Percentiles rank a stretch among this genome's conserved stretches.
Conservation (phyloP, 1,139 yeast species). For the Geotrichum siamense region DNA sequence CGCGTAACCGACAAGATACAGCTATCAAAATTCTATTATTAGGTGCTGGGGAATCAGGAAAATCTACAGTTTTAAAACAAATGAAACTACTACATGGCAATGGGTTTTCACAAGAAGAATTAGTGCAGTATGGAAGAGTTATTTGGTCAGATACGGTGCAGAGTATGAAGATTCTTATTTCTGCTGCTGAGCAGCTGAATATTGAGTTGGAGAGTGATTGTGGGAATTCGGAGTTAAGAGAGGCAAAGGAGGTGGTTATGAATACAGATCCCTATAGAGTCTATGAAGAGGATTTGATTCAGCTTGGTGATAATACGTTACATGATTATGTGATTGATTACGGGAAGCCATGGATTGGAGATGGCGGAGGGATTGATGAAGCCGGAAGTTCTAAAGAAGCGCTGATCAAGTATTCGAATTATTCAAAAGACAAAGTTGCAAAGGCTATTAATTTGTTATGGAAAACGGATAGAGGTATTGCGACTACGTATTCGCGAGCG, state of each 20-base stretch:
- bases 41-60: slow-evolving; percentile 97
- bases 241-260: slow-evolving; percentile 12
- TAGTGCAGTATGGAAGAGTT: slow-evolving; percentile 76
- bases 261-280: slow-evolving; percentile 15
- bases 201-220: slow-evolving; percentile 18
- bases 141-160: slow-evolving; percentile 92
- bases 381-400: not conserved
- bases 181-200: slow-evolving; percentile 30
- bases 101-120: slow-evolving; percentile 74
- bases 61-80: slow-evolving; percentile 92
- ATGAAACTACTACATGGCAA: slow-evolving; percentile 78
- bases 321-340: slow-evolving; percentile 19
- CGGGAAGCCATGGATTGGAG: slow-evolving; percentile 15
- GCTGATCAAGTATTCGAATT: not conserved
- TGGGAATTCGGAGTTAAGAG: slow-evolving; percentile 2
- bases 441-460: slow-evolving; percentile 61
- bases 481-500: slow-evolving; percentile 51
- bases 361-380: not conserved
- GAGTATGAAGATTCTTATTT: slow-evolving; percentile 73
- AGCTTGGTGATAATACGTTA: slow-evolving; percentile 3
- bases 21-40: slow-evolving; percentile 54
- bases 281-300: slow-evolving; percentile 17
- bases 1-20: slow-evolving; percentile 42
- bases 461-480: slow-evolving; percentile 61
- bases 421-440: slow-evolving; percentile 47